A percentile compares a stretch with the other conserved stretches of the same genome.
These are phyloP conservation scores for Candida labiduridarum DNA, from an alignment of 1,139 yeast species.

Conservation along the genomic window DNA sequence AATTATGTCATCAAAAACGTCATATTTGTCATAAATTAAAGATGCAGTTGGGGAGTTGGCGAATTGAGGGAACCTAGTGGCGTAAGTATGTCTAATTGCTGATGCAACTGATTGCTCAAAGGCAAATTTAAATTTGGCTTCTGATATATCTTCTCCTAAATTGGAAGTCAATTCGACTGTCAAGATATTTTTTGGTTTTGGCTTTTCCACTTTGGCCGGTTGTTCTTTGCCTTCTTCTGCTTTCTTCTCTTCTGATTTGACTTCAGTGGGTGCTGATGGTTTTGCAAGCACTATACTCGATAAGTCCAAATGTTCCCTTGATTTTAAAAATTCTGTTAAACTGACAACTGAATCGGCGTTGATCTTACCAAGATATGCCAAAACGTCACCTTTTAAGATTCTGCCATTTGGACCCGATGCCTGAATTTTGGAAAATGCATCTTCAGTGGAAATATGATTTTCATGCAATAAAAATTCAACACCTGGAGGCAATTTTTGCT, in stretches of 20 bases:
- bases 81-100: slow-evolving; percentile 41
- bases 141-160: slow-evolving; percentile 30
- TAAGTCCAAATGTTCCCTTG: slow-evolving; percentile 71
- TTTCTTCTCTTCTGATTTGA: slow-evolving; percentile 14
- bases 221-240: slow-evolving; percentile 4
- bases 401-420: slow-evolving; percentile 93
- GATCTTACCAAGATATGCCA: slow-evolving; percentile 79
- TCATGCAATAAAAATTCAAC: slow-evolving; percentile 68
- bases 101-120: slow-evolving; percentile 34
- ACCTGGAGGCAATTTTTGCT: slow-evolving; percentile 76
- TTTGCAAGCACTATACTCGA: slow-evolving; percentile 63
- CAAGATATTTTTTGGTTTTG: slow-evolving; percentile 34
- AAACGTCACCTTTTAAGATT: slow-evolving; percentile 85
- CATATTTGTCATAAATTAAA: slow-evolving; percentile 39
- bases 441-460: slow-evolving; percentile 63
- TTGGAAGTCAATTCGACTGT: slow-evolving; percentile 28
- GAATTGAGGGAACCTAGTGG: slow-evolving; percentile 46
- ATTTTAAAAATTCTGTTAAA: slow-evolving; percentile 59
- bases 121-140: slow-evolving; percentile 30
- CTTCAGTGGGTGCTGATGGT: slow-evolving; percentile 25
- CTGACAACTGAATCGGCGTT: slow-evolving; percentile 50
- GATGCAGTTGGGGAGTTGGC: slow-evolving; percentile 46
- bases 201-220: slow-evolving; percentile 17
- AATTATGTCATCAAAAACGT: slow-evolving; percentile 66
- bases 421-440: slow-evolving; percentile 68